Conservation (phyloP, 2,329 filamentous ascomycete species). For the Diplocarpon mali region DNA sequence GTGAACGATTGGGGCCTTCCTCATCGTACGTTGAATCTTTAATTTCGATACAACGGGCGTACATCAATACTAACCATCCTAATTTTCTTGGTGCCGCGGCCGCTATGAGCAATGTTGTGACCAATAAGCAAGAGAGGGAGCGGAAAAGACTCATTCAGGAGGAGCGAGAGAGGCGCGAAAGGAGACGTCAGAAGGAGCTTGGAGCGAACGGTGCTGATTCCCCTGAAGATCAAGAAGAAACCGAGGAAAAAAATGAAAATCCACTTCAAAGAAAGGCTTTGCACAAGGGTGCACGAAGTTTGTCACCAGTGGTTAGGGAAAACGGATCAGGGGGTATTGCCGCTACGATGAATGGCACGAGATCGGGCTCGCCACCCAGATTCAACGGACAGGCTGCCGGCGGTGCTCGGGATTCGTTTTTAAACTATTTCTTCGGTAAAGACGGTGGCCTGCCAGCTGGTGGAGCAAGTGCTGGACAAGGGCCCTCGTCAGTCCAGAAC, state of each 20-base stretch:
- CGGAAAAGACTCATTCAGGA: slow-evolving; percentile 69
- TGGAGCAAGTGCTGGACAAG: slow-evolving; percentile 28
- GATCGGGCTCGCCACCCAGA: slow-evolving; percentile 50
- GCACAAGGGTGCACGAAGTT: slow-evolving; percentile 53
- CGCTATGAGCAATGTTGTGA: slow-evolving; percentile 95
- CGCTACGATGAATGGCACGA: slow-evolving; percentile 54
- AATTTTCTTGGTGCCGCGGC: slow-evolving; percentile 96
- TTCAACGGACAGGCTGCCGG: slow-evolving; percentile 50
- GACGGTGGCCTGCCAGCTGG: slow-evolving; percentile 50
- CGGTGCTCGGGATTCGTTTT: slow-evolving; percentile 73
- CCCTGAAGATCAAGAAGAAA: slow-evolving; percentile 47
- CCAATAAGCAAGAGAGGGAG: slow-evolving; percentile 88
- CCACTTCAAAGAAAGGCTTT: slow-evolving; percentile 46
- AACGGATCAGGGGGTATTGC: slow-evolving; percentile 51
- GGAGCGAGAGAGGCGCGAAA: slow-evolving; percentile 77
- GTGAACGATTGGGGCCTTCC: slow-evolving; percentile 81
- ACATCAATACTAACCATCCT: slow-evolving; percentile 98
- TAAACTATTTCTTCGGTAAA: slow-evolving; percentile 99
- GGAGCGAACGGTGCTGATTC: slow-evolving; percentile 66
- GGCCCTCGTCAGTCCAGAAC: slow-evolving; percentile 27
- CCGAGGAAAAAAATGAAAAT: slow-evolving; percentile 41
- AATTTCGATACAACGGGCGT: slow-evolving; percentile 93
- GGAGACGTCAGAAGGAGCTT: slow-evolving; percentile 71
- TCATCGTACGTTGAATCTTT: slow-evolving; percentile 91
- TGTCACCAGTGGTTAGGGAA: slow-evolving; percentile 70